Evolutionary conservation across 495 filamentous ascomycete species (phyloP).

Genomic region (Jackrogersella minutella): DNA sequence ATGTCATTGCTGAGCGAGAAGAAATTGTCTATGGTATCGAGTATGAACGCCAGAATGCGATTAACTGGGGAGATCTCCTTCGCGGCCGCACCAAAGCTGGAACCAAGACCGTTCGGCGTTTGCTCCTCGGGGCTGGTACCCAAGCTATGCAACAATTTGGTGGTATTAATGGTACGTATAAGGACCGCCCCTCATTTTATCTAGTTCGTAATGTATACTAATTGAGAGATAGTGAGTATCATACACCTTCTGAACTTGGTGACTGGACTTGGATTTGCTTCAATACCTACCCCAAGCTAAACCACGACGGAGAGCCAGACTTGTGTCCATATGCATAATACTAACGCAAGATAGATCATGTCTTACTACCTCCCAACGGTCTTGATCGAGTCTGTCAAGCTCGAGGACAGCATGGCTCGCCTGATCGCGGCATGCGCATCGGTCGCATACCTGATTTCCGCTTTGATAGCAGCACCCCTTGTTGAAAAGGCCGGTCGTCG

Average conservation of each 20-base stretch:
- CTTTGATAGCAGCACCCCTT: slow-evolving; percentile 58
- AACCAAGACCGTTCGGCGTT: slow-evolving; percentile 48
- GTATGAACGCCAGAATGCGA: slow-evolving; percentile 42
- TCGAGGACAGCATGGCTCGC: slow-evolving; percentile 45
- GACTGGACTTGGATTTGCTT: neutral
- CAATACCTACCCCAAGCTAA: neutral
- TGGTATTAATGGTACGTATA: slow-evolving; percentile 41
- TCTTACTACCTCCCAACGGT: slow-evolving; percentile 56
- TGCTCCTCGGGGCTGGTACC: slow-evolving; percentile 46
- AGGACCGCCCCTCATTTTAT: slow-evolving; percentile 1
- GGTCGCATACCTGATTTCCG: slow-evolving; percentile 50
- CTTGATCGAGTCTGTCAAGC: slow-evolving; percentile 52
- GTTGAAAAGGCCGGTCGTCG: slow-evolving; percentile 65
- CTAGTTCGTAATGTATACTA: slow-evolving; percentile 30
- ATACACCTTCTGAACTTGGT: neutral
- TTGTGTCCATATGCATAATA: slow-evolving; percentile 22
- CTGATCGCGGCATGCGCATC: slow-evolving; percentile 47
- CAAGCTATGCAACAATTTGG: slow-evolving; percentile 54
- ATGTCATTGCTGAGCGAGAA: slow-evolving; percentile 40
- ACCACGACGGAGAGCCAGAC: neutral
- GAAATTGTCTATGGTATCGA: slow-evolving; percentile 41
- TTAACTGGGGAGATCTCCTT: slow-evolving; percentile 39
- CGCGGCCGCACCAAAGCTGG: slow-evolving; percentile 35
- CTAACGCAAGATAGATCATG: slow-evolving; percentile 38
- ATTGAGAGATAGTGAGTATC: slow-evolving; percentile 47